phyloP scores from a whole-genome alignment of 495 filamentous ascomycete species.

The Hypoxylon fragiforme region DNA sequence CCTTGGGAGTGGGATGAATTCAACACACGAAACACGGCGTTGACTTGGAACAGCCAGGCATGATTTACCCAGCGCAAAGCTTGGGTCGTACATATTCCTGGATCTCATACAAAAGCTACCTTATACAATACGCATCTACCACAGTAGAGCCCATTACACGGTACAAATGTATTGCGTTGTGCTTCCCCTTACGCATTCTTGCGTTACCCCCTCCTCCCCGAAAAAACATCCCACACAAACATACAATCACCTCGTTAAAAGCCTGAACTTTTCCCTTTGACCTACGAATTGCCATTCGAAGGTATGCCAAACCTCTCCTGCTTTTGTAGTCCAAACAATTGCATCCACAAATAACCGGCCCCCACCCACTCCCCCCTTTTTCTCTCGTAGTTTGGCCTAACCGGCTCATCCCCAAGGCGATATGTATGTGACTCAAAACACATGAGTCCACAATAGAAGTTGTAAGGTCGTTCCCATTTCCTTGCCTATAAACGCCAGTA shows the following conservation, averaged over 20 bases:
- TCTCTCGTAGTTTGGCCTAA: neutral
- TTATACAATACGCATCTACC: constrained; percentile 14
- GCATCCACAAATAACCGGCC: neutral
- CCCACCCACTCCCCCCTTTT: neutral
- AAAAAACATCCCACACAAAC: no score
- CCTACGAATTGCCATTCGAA: constrained; percentile 23
- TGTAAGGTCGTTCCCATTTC: constrained; percentile 16
- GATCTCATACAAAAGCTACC: constrained; percentile 20
- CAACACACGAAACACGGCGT: no score
- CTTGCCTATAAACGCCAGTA: constrained; percentile 27
- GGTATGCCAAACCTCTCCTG: constrained; percentile 24
- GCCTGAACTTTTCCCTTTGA: constrained; percentile 14
- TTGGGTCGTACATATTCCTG: constrained; percentile 9
- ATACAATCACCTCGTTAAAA: constrained; percentile 7
- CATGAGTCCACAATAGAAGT: constrained; percentile 25
- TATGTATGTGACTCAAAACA: constrained; percentile 14
- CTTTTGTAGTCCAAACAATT: constrained; percentile 2
- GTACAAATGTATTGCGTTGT: neutral
- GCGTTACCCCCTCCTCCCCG: constrained; percentile 8
- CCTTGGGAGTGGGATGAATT: no score
- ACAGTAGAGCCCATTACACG: no score
- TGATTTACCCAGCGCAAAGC: no score
- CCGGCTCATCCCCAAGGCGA: neutral
- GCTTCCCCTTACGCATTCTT: constrained; percentile 4
- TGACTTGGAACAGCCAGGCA: no score